Evolutionary conservation across 306 rosid genomes (phyloP), one percentile per base, ranked within the genome.

Genomic region (Vigna trinervia): DNA sequence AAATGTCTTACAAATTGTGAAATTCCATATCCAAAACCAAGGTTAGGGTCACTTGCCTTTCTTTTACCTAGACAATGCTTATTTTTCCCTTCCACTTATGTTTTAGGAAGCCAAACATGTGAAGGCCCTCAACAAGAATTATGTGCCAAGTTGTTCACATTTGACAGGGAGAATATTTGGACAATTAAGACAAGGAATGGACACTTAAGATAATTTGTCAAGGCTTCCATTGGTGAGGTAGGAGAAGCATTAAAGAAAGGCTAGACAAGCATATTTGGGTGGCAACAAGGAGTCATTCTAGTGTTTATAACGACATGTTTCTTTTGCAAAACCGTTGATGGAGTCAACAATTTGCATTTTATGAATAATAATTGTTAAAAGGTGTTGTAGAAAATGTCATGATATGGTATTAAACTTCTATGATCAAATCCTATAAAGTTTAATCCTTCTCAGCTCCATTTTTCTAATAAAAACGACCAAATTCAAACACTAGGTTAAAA

Each of bases 41-140:
- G 36, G 36, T 88, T 87, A 43, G 96, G 94, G 78, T 92, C 86
- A 32, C 80, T 86, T 48, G 92, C 90, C 87, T 87, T 92, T 86
- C 92, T 87, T 90, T 67, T 82, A 86, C 90, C 87, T 86, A 57
- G 85, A 77, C 80, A 90, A 88, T n/a, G 83, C 63, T 89, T 90
- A 36, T 71, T 85, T 90, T 89, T 26, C 34, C 89, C 93, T 60
- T 81, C 93, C 41, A 86, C 87, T 0, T 3, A 11, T 50, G 86
- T 59, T 74, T 89, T 93, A 36, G 81, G 45, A 10, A 78, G 76
- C 77, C 46, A 83, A 57, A 66, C 82, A 34, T 62, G 75, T 54
- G 84, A 41, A 72, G 77, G 65, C 71, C 80, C 78, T 90, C 97
- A 20, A 80, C 84, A 89, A 22, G 90, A 90, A 59, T 88, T 85